phyloP scores from a whole-genome alignment of 2,329 filamentous ascomycete species.

The Pyricularia grisea region DNA sequence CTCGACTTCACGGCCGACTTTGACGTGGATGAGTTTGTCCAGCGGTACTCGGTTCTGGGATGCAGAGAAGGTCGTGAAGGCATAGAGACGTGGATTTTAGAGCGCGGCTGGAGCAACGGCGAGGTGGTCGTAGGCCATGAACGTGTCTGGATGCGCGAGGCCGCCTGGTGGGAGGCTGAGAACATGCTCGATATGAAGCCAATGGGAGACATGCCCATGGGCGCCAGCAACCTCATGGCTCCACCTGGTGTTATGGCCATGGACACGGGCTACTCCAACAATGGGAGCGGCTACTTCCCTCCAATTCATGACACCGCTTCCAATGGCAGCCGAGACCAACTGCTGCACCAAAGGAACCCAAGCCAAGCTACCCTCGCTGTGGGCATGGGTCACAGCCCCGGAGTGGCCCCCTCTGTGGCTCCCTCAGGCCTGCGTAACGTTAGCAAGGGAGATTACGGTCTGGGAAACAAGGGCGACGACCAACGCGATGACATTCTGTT shows the following conservation, averaged over 20 bases:
- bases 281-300: constrained; percentile 62
- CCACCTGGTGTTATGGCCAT: constrained; percentile 36
- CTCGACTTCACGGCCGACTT: constrained; percentile 97
- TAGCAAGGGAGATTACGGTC: constrained; percentile 72
- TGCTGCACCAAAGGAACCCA: constrained; percentile 51
- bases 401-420: constrained; percentile 46
- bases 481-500: constrained; percentile 68
- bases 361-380: constrained; percentile 40
- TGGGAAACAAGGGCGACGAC: constrained; percentile 77
- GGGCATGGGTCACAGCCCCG: constrained; percentile 22
- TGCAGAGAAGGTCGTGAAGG: constrained; percentile 87
- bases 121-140: constrained; percentile 87
- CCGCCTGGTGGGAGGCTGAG: constrained; percentile 96
- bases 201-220: constrained; percentile 30
- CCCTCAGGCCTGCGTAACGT: constrained; percentile 48
- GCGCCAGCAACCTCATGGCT: constrained; percentile 5
- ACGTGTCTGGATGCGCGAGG: constrained; percentile 91
- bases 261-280: constrained; percentile 63
- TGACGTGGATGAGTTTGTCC: constrained; percentile 83
- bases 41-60: constrained; percentile 72
- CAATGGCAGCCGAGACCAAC: constrained; percentile 63
- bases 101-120: constrained; percentile 96
- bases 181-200: constrained; percentile 87
- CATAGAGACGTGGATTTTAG: constrained; percentile 87
- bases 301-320: constrained; percentile 50